Evolutionary conservation across 1,284 basidiomycete species (phyloP).

Genomic region (Amylostereum areolatum): DNA sequence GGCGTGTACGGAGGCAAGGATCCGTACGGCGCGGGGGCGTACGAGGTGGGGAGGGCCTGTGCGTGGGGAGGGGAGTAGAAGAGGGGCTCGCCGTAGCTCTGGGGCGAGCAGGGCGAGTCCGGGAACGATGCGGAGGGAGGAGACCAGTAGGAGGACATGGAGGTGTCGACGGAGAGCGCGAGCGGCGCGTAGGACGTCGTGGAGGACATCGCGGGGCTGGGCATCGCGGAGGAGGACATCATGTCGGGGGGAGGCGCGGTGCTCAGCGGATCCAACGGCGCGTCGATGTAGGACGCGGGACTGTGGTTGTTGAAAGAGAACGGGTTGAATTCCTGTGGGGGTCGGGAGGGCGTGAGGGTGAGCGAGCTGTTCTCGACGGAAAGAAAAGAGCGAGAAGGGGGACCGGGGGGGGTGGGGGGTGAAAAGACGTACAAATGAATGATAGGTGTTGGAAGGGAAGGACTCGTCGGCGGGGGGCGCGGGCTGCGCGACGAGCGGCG

Average conservation of each 20-base stretch:
- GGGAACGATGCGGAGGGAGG: neutral
- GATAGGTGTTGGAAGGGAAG: slow-evolving; percentile 18
- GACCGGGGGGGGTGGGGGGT: neutral
- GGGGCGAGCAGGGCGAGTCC: no score
- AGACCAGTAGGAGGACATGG: neutral
- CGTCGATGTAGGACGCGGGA: slow-evolving; percentile 17
- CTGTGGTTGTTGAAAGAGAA: slow-evolving; percentile 42
- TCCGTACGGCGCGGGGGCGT: no score
- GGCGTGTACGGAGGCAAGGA: no score
- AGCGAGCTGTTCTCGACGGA: neutral
- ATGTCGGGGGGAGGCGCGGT: slow-evolving; percentile 11
- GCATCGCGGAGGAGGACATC: slow-evolving; percentile 9
- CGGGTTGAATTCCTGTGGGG: slow-evolving; percentile 32
- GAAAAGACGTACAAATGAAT: slow-evolving; percentile 41
- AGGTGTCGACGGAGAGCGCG: neutral
- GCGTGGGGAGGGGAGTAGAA: no score
- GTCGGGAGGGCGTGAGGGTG: no score
- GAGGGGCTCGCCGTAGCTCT: no score
- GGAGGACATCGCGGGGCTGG: neutral
- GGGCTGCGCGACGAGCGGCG: slow-evolving; percentile 14
- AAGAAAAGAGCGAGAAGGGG: slow-evolving; percentile 1
- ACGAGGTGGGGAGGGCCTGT: no score
- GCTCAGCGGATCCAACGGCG: slow-evolving; percentile 24
- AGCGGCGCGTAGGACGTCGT: neutral
- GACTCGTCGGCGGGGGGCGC: slow-evolving; percentile 14